phyloP scores from a whole-genome alignment of 2,329 filamentous ascomycete species.

The Pyricularia grisea region DNA sequence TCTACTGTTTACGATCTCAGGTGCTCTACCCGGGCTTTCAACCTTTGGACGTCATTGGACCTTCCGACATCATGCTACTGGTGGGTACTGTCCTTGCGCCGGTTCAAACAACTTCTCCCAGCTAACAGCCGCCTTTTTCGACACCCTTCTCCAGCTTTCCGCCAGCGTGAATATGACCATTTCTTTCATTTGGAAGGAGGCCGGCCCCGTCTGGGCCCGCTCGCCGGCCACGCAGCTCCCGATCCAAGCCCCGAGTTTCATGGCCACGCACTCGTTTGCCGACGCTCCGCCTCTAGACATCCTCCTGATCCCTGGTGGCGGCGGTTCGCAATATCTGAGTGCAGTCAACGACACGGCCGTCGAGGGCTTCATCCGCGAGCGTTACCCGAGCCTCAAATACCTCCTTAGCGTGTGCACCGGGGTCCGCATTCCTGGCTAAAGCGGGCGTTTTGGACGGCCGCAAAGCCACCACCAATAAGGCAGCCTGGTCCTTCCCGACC shows the following conservation, averaged over 20 bases:
- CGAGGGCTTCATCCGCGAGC: slow-evolving; percentile 1
- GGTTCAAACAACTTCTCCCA: neutral
- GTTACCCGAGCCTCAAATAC: slow-evolving; percentile 13
- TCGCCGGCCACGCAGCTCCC: slow-evolving; percentile 2
- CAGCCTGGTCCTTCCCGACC: slow-evolving; percentile 15
- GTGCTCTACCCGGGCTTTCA: neutral
- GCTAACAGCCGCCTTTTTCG: neutral
- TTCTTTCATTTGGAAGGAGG: slow-evolving; percentile 14
- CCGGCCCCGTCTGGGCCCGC: slow-evolving; percentile 12
- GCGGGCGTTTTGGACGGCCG: slow-evolving; percentile 39
- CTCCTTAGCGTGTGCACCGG: slow-evolving; percentile 34
- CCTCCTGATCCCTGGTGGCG: slow-evolving; percentile 16
- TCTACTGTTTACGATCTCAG: neutral
- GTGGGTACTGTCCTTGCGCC: slow-evolving; percentile 8
- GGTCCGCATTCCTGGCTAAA: slow-evolving; percentile 33
- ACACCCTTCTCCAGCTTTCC: slow-evolving; percentile 8
- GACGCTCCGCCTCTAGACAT: slow-evolving; percentile 16
- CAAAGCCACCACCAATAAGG: slow-evolving; percentile 38
- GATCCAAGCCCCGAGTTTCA: slow-evolving; percentile 8
- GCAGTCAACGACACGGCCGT: slow-evolving; percentile 10
- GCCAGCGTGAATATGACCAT: slow-evolving; percentile 13
- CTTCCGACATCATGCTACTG: slow-evolving; percentile 2
- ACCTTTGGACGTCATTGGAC: slow-evolving; percentile 1
- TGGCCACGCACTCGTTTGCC: slow-evolving; percentile 13
- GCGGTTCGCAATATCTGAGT: slow-evolving; percentile 9